Evolutionary conservation across 495 filamentous ascomycete genomes (phyloP).

Genomic region (Amphirosellinia nigrospora): DNA sequence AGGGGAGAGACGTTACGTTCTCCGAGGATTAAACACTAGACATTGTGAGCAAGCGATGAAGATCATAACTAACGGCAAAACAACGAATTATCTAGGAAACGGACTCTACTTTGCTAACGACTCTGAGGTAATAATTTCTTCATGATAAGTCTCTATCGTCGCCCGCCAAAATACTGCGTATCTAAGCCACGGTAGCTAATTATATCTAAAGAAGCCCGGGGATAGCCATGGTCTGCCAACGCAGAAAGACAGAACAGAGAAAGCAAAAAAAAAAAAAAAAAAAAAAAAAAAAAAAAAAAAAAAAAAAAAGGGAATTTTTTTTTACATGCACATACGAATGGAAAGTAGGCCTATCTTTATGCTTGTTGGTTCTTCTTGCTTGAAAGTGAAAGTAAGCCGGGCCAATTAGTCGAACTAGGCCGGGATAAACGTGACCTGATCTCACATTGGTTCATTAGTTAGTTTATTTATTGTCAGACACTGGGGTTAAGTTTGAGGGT

Average conservation of each 20-base stretch:
- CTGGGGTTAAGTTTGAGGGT: constrained; percentile 16
- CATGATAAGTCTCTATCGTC: no score
- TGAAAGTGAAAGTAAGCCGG: neutral
- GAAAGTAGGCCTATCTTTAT: neutral
- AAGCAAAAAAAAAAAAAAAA: neutral
- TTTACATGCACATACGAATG: no score
- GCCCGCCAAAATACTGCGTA: neutral
- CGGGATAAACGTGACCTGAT: constrained; percentile 14
- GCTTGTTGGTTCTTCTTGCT: constrained; percentile 19
- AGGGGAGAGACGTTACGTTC: neutral
- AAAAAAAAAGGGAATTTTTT: no score
- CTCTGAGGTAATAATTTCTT: neutral
- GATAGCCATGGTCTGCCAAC: neutral
- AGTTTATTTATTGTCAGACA: constrained; percentile 5
- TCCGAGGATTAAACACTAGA: neutral
- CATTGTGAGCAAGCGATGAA: neutral
- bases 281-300: neutral
- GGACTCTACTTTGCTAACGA: neutral
- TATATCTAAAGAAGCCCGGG: neutral
- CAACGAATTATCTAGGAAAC: neutral
- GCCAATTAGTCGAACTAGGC: constrained; percentile 7
- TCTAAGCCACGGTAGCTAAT: neutral
- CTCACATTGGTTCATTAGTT: constrained; percentile 3
- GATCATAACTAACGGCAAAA: neutral
- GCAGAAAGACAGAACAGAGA: neutral